A percentile compares a stretch with the other conserved stretches of the same genome.
phyloP scores from a whole-genome alignment of 345 rosid genomes.

The Hypericum perforatum region DNA sequence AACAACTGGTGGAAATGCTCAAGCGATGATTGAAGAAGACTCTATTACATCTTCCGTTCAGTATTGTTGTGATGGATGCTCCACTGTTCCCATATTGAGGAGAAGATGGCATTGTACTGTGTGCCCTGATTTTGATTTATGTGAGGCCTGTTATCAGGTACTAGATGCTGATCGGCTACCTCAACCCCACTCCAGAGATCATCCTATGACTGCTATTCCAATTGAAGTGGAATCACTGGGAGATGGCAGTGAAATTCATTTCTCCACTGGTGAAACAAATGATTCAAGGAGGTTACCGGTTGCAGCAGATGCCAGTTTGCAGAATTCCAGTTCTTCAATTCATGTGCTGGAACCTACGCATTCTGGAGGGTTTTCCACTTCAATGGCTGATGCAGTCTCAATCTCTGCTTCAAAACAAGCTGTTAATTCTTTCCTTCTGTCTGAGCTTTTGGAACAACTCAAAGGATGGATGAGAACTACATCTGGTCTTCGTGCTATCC shows the following conservation, averaged over 20 bases:
- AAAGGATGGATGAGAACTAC: constrained; percentile 92
- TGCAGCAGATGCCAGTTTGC: constrained; percentile 33
- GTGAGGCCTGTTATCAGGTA: constrained; percentile 92
- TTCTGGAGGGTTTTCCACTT: constrained; percentile 69
- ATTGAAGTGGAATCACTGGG: constrained; percentile 87
- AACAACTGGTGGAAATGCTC: constrained; percentile 53
- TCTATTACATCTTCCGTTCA: constrained; percentile 91
- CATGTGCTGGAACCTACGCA: constrained; percentile 83
- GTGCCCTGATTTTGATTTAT: constrained; percentile 95
- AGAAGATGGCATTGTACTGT: constrained; percentile 98
- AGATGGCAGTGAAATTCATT: constrained; percentile 70
- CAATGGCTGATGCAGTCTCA: constrained; percentile 62
- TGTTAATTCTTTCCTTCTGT: constrained; percentile 82
- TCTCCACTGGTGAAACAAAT: constrained; percentile 59
- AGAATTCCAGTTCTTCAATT: constrained; percentile 76
- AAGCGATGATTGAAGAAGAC: constrained; percentile 93
- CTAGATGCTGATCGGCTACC: constrained; percentile 78
- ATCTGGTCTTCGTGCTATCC: constrained; percentile 78
- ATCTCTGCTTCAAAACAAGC: constrained; percentile 94
- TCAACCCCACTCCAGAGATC: constrained; percentile 88
- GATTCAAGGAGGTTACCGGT: constrained; percentile 46
- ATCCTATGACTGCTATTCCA: constrained; percentile 91
- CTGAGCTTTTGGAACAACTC: constrained; percentile 83
- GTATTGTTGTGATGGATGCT: constrained; percentile 96
- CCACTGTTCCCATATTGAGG: constrained; percentile 90